Conservation (phyloP, 1,284 basidiomycete species). For the Cryptococcus jaspeensis region DNA sequence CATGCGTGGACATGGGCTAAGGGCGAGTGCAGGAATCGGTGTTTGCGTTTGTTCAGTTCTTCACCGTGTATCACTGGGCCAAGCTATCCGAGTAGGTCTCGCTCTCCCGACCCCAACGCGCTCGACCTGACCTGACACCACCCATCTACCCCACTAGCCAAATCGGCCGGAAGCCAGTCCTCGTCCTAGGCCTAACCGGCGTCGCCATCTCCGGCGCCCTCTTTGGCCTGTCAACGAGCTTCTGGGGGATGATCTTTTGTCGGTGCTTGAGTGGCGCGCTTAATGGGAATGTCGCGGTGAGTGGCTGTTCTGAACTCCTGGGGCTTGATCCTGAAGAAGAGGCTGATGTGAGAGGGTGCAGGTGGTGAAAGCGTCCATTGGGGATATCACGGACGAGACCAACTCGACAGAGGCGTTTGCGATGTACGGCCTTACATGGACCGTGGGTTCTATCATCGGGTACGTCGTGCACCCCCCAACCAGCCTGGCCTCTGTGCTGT, state of each 20-base stretch:
- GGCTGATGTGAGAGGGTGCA: not conserved
- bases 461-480: slow-evolving; percentile 7
- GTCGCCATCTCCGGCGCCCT: slow-evolving; percentile 42
- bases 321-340: not conserved
- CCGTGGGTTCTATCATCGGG: slow-evolving; percentile 44
- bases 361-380: slow-evolving; percentile 45
- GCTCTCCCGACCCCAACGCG: not conserved
- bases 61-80: slow-evolving; percentile 50
- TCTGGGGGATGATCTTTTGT: slow-evolving; percentile 43
- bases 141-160: slow-evolving; percentile 19
- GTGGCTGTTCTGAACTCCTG: not conserved
- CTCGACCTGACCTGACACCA: too few relatives aligned
- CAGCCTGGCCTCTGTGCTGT: too few relatives aligned
- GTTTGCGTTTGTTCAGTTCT: slow-evolving; percentile 49
- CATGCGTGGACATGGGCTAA: not conserved
- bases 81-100: slow-evolving; percentile 41
- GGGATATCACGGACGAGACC: slow-evolving; percentile 49
- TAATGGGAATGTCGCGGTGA: slow-evolving; percentile 48
- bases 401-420: slow-evolving; percentile 51
- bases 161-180: slow-evolving; percentile 45
- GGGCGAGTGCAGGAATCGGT: slow-evolving; percentile 33
- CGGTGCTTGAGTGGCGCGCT: slow-evolving; percentile 43
- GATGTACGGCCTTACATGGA: slow-evolving; percentile 50
- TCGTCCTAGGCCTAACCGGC: slow-evolving; percentile 39
- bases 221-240: slow-evolving; percentile 44